A percentile compares a stretch with the other conserved stretches of the same genome.
phyloP scores from a whole-genome alignment of 2,329 filamentous ascomycete genomes.

The Fusarium irregulare region DNA sequence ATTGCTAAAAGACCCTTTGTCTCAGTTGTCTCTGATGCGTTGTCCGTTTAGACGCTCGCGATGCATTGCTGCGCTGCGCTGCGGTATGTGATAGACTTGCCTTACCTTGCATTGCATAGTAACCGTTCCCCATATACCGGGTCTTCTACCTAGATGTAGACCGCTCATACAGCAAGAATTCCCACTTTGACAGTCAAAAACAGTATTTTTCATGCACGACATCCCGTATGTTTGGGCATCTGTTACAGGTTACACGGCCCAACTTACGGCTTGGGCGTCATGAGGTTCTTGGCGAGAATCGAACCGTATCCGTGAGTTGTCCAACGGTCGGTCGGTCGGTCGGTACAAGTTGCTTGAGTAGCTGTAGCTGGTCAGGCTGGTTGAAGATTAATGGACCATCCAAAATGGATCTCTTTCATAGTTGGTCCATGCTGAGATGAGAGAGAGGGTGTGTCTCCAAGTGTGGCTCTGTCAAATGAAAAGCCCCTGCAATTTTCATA shows the following conservation, averaged over 20 bases:
- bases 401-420: not conserved
- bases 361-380: not conserved
- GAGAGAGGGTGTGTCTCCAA: conserved; percentile 13
- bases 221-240: conserved; percentile 40
- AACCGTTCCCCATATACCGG: conserved; percentile 17
- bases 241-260: conserved; percentile 35
- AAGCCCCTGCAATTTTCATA: conserved; percentile 22
- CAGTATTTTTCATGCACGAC: conserved; percentile 39
- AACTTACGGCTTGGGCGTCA: conserved; percentile 38
- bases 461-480: conserved; percentile 1
- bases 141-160: conserved; percentile 11
- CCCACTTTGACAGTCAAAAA: conserved; percentile 2
- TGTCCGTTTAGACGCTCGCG: conserved; percentile 9
- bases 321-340: conserved; percentile 17
- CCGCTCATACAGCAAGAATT: conserved; percentile 15
- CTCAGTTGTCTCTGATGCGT: conserved; percentile 8
- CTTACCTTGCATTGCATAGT: conserved; percentile 1
- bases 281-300: conserved; percentile 20
- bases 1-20: conserved; percentile 8
- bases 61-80: not conserved
- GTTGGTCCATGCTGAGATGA: conserved; percentile 15
- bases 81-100: conserved; percentile 11
- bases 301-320: conserved; percentile 24
- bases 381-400: not conserved
- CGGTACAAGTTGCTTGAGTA: conserved; percentile 34